Percentiles rank a stretch among this genome's conserved stretches.
phyloP scores from a whole-genome alignment of 2,329 filamentous ascomycete genomes.

The Diaporthe amygdali region DNA sequence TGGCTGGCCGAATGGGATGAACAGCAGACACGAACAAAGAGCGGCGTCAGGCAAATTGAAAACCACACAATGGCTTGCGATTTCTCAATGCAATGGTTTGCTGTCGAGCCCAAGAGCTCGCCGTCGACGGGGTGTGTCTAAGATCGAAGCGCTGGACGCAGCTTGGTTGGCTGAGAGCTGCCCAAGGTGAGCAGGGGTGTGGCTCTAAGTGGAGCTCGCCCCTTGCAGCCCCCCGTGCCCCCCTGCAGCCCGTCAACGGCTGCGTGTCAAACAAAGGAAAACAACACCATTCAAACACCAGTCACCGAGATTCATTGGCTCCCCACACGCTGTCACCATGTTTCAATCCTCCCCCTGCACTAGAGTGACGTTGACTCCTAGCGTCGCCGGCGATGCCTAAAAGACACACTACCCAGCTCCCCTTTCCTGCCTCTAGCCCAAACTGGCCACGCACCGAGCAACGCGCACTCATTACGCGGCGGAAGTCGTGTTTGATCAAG shows the following conservation, averaged over 20 bases:
- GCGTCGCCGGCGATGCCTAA: not conserved
- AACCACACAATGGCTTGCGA: conserved; percentile 1
- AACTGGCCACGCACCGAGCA: not conserved
- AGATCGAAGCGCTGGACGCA: not conserved
- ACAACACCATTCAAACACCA: not conserved
- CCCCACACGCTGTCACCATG: conserved; percentile 11
- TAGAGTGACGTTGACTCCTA: not conserved
- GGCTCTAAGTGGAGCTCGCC: not conserved
- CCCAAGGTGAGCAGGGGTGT: not conserved
- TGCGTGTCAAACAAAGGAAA: conserved; percentile 9
- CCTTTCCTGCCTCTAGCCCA: not conserved
- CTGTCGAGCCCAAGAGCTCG: not conserved
- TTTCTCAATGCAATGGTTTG: not conserved
- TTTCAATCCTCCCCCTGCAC: not conserved
- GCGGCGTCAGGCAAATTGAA: not conserved
- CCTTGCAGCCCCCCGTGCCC: not conserved
- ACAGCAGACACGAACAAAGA: not conserved
- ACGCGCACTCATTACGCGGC: conserved; percentile 6
- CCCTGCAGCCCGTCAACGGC: not conserved
- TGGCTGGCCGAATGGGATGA: not conserved
- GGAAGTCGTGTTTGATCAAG: conserved; percentile 5
- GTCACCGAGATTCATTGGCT: conserved; percentile 1
- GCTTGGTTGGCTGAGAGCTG: conserved; percentile 6
- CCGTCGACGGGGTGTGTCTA: conserved; percentile 1
- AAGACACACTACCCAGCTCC: not conserved